Conservation (phyloP, 1,284 basidiomycete genomes). For the Pterulicium gracile region DNA sequence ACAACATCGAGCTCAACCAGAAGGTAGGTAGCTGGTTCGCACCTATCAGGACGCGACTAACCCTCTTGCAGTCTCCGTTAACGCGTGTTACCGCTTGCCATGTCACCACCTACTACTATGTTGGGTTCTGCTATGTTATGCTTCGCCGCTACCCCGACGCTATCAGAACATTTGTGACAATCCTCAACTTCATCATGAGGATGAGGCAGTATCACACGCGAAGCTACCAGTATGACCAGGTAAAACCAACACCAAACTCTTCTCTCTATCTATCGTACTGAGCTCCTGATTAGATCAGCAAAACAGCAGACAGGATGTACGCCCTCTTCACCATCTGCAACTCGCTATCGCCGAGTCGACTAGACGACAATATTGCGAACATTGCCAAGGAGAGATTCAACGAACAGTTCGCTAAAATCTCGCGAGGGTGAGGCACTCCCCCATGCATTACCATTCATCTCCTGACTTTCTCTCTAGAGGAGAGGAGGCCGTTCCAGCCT, state of each 20-base stretch:
- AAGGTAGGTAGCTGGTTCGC: constrained; percentile 34
- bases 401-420: constrained; percentile 84
- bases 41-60: constrained; percentile 8
- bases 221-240: constrained; percentile 95
- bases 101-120: constrained; percentile 91
- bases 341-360: constrained; percentile 78
- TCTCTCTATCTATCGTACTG: too few species aligned
- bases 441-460: background rate
- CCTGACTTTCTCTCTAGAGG: constrained; percentile 18
- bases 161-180: constrained; percentile 85
- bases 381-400: constrained; percentile 90
- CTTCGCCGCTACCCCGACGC: constrained; percentile 92
- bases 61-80: constrained; percentile 52
- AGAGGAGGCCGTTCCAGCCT: constrained; percentile 71
- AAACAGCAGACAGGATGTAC: constrained; percentile 97
- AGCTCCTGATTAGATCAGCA: constrained; percentile 64
- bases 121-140: constrained; percentile 95
- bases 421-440: constrained; percentile 54
- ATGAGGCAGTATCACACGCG: constrained; percentile 94
- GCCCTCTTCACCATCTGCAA: constrained; percentile 91
- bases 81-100: constrained; percentile 91
- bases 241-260: too few species aligned
- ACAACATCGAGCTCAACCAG: constrained; percentile 84
- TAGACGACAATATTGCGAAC: constrained; percentile 93
- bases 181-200: constrained; percentile 87